Conservation (phyloP, 306 rosid genomes). For the Ammopiptanthus mongolicus region DNA sequence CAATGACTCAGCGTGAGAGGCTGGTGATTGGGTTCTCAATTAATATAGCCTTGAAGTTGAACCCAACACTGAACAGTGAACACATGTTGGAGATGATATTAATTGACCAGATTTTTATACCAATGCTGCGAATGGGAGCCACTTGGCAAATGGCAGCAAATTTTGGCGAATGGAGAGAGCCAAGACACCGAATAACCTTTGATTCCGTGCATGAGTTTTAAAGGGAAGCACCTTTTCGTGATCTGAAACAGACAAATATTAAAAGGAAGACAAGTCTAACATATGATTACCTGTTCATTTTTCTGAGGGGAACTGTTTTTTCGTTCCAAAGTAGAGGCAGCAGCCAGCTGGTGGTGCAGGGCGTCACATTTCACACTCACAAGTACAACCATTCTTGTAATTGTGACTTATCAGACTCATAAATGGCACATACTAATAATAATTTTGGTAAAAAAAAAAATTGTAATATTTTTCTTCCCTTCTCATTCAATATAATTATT, state of each 20-base stretch:
- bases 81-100: not conserved
- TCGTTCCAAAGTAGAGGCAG: conserved; percentile 13
- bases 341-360: conserved; percentile 1
- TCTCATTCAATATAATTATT: too few species aligned
- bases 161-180: not conserved
- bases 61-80: not conserved
- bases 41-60: not conserved
- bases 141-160: not conserved
- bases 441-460: not conserved
- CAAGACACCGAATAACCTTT: not conserved
- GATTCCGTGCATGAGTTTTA: not conserved
- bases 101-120: not conserved
- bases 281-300: not conserved
- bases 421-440: not conserved
- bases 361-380: not conserved
- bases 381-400: not conserved
- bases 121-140: conserved; percentile 8
- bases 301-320: conserved; percentile 17
- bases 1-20: not conserved
- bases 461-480: too few species aligned
- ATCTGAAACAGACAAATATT: not conserved
- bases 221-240: not conserved
- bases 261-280: not conserved
- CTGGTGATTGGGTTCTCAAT: not conserved
- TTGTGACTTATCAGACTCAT: not conserved